phyloP scores from a whole-genome alignment of 2,329 filamentous ascomycete genomes.

The Pestalotiopsis sp. region DNA sequence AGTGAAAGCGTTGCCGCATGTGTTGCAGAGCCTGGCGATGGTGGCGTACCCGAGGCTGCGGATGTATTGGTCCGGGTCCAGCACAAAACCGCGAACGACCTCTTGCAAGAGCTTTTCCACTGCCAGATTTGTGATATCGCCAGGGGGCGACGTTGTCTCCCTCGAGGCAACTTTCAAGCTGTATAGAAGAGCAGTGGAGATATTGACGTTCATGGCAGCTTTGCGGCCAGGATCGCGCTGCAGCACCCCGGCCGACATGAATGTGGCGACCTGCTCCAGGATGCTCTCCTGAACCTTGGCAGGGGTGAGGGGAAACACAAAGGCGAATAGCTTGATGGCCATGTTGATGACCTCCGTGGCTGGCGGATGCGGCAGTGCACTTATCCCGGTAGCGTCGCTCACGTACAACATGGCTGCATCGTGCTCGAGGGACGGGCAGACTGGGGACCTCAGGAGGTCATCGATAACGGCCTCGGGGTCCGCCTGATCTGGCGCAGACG shows the following conservation, averaged over 20 bases:
- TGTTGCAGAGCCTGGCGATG: conserved; percentile 80
- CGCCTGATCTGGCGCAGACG: conserved; percentile 49
- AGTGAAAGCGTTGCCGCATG: conserved; percentile 86
- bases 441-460: conserved; percentile 64
- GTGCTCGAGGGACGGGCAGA: conserved; percentile 84
- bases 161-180: conserved; percentile 83
- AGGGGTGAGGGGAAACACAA: conserved; percentile 85
- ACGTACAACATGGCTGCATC: conserved; percentile 84
- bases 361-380: conserved; percentile 71
- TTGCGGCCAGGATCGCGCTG: conserved; percentile 87
- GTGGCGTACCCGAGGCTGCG: conserved; percentile 84
- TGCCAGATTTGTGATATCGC: conserved; percentile 72
- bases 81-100: conserved; percentile 70
- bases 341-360: conserved; percentile 93
- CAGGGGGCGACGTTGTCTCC: conserved; percentile 73
- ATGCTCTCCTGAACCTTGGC: conserved; percentile 95
- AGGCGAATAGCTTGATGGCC: conserved; percentile 90
- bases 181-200: conserved; percentile 78
- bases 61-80: conserved; percentile 83
- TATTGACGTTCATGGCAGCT: conserved; percentile 88
- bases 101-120: conserved; percentile 87
- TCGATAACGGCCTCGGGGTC: conserved; percentile 70
- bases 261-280: conserved; percentile 89
- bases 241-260: conserved; percentile 77
- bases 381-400: conserved; percentile 49